Percentiles rank a stretch among this genome's conserved stretches.
phyloP scores from a whole-genome alignment of 129 eudicot species.

The Helianthus annuus region DNA sequence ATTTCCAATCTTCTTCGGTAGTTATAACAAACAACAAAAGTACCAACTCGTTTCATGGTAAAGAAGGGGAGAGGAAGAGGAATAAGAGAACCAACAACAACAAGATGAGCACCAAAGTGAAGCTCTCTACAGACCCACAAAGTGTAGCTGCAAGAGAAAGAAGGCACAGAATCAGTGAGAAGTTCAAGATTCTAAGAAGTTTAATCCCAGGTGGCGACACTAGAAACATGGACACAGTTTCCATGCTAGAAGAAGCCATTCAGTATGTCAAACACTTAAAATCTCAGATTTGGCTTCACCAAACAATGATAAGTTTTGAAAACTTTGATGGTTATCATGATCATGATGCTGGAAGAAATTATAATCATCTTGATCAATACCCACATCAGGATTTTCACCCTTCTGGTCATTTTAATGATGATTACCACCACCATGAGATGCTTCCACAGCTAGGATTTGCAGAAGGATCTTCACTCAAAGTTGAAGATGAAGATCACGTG shows the following conservation, averaged over 20 bases:
- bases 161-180: conserved; percentile 76
- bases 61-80: conserved; percentile 32
- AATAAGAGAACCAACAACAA: conserved; percentile 18
- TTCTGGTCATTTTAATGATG: not conserved
- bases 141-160: conserved; percentile 91
- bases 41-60: conserved; percentile 23
- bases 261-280: conserved; percentile 78
- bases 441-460: conserved; percentile 33
- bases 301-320: conserved; percentile 40
- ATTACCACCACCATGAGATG: conserved; percentile 27
- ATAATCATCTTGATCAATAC: not conserved
- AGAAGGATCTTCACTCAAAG: conserved; percentile 27
- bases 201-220: conserved; percentile 71
- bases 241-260: conserved; percentile 87
- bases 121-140: conserved; percentile 88
- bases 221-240: conserved; percentile 74
- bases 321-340: conserved; percentile 17
- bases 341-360: not conserved
- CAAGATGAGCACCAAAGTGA: conserved; percentile 27
- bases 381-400: conserved; percentile 19
- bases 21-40: conserved; percentile 16
- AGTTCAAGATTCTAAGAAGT: conserved; percentile 75
- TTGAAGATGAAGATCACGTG: conserved; percentile 25
- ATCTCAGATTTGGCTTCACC: conserved; percentile 74
- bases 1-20: conserved; percentile 27